phyloP scores from a whole-genome alignment of 2,329 filamentous ascomycete genomes.

The Botrytis fabae region DNA sequence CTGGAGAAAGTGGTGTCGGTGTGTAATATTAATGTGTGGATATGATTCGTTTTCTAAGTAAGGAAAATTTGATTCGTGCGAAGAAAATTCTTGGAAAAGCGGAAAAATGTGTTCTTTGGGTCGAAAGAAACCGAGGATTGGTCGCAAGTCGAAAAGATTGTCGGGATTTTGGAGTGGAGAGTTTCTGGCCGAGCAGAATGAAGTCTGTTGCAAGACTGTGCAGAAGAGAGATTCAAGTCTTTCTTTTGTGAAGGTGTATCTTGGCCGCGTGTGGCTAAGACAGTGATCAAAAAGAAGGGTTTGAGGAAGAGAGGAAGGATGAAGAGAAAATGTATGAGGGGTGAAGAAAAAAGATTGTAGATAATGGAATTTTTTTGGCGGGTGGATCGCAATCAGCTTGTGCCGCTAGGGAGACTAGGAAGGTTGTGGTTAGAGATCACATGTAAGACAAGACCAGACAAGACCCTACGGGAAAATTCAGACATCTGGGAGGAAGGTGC shows the following conservation, averaged over 20 bases:
- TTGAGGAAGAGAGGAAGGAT: slow-evolving; percentile 22
- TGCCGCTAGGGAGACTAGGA: neutral
- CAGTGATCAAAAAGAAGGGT: slow-evolving; percentile 25
- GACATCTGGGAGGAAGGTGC: neutral
- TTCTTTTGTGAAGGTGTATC: slow-evolving; percentile 29
- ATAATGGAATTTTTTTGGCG: slow-evolving; percentile 14
- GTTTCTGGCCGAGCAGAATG: slow-evolving; percentile 35
- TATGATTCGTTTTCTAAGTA: slow-evolving; percentile 11
- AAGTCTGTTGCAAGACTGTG: neutral
- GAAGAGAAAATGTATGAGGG: neutral
- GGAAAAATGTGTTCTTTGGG: slow-evolving; percentile 34
- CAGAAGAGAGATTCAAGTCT: slow-evolving; percentile 13
- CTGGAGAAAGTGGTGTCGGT: slow-evolving; percentile 30
- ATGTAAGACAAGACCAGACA: neutral
- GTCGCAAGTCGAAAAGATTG: slow-evolving; percentile 25
- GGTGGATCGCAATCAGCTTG: neutral
- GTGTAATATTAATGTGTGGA: slow-evolving; percentile 24
- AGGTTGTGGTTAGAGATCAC: neutral
- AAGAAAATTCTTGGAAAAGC: slow-evolving; percentile 24
- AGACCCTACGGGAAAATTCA: neutral
- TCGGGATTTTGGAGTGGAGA: slow-evolving; percentile 33
- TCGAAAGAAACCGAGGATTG: slow-evolving; percentile 33
- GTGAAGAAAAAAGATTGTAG: slow-evolving; percentile 19
- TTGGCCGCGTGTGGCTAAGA: slow-evolving; percentile 41
- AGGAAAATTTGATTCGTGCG: slow-evolving; percentile 26